Evolutionary conservation across 78 protist species (phyloP).

Genomic region (Speleostelium caveatum): DNA sequence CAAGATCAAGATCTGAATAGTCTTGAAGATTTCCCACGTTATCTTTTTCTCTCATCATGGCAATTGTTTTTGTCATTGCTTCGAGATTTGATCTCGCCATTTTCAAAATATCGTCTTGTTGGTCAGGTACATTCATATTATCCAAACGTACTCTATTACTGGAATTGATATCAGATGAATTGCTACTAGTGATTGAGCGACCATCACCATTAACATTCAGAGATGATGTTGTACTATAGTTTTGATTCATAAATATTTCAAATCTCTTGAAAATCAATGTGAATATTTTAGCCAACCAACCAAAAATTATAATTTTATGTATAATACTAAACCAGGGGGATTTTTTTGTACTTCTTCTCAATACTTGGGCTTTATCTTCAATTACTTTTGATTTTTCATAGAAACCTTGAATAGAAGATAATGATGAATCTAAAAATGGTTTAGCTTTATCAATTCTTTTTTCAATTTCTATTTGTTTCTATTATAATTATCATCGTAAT

Average conservation of each 20-base stretch:
- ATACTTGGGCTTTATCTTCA: conserved; percentile 44
- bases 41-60: conserved; percentile 44
- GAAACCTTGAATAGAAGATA: background rate
- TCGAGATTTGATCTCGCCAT: conserved; percentile 52
- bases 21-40: no score
- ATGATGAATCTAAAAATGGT: conserved; percentile 23
- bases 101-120: conserved; percentile 13
- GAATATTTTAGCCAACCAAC: conserved; percentile 2
- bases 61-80: conserved; percentile 56
- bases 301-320: conserved; percentile 12
- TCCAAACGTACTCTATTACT: background rate
- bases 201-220: background rate
- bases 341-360: conserved; percentile 29
- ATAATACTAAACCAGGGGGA: background rate
- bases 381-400: conserved; percentile 42
- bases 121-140: background rate
- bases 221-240: background rate
- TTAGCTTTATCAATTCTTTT: conserved; percentile 16
- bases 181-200: background rate
- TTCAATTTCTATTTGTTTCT: conserved; percentile 8
- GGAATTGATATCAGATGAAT: background rate
- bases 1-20: no score
- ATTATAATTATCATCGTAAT: no score
- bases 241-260: background rate
- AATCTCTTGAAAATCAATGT: conserved; percentile 5